Conservation (phyloP, 768 basidiomycete species). For the Russula ochroleuca region DNA sequence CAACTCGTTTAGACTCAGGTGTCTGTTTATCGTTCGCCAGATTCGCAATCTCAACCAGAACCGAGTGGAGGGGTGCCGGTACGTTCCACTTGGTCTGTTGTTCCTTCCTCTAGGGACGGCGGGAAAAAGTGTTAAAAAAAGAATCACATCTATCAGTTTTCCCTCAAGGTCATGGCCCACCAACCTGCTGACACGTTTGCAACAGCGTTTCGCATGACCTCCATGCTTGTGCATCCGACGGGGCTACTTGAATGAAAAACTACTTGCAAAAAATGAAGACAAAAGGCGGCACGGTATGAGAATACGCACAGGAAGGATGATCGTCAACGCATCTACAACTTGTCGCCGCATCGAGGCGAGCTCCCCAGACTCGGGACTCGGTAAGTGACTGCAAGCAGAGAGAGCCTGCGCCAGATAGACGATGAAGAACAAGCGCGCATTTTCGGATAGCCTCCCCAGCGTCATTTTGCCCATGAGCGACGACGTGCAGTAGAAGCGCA, state of each 20-base stretch:
- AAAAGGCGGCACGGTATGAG: neutral
- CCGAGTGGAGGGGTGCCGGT: conserved; percentile 10
- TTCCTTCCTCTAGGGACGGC: conserved; percentile 20
- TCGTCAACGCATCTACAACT: conserved; percentile 48
- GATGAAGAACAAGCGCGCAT: conserved; percentile 46
- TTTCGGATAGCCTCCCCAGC: conserved; percentile 43
- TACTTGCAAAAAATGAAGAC: conserved; percentile 28
- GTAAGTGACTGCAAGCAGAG: conserved; percentile 37
- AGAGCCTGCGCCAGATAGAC: conserved; percentile 45
- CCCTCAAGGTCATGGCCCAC: conserved; percentile 19
- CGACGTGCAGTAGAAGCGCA: conserved; percentile 49
- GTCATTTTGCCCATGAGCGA: conserved; percentile 43
- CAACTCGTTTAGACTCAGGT: conserved; percentile 18
- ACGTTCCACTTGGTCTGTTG: conserved; percentile 21
- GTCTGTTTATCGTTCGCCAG: conserved; percentile 14
- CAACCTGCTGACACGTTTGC: conserved; percentile 42
- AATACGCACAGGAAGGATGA: conserved; percentile 45
- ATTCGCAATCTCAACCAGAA: conserved; percentile 17
- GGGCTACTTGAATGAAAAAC: conserved; percentile 34
- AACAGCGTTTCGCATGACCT: conserved; percentile 42
- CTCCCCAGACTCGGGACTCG: conserved; percentile 33
- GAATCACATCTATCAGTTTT: conserved; percentile 13
- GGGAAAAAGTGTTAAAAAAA: neutral
- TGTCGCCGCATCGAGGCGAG: conserved; percentile 42
- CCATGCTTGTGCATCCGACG: conserved; percentile 34